Conservation (phyloP, 306 rosid genomes). For the Benincasa hispida region DNA sequence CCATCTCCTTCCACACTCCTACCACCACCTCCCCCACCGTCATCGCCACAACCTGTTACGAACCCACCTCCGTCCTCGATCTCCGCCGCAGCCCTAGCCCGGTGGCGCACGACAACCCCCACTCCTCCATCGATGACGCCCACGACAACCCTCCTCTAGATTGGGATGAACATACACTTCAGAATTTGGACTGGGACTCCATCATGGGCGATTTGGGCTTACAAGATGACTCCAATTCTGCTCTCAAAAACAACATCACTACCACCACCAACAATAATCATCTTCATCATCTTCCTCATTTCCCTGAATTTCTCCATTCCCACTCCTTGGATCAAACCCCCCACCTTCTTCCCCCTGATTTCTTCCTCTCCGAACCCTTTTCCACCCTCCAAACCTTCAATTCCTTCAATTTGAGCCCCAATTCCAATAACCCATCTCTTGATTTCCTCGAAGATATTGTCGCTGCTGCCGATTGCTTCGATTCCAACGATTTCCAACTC, state of each 20-base stretch:
- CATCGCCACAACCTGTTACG: conserved; percentile 39
- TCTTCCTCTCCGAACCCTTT: conserved; percentile 34
- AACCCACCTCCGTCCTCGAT: conserved; percentile 78
- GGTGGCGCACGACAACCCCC: conserved; percentile 19
- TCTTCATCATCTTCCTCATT: conserved; percentile 10
- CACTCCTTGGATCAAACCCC: conserved; percentile 33
- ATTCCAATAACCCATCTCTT: conserved; percentile 23
- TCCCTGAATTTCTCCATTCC: conserved; percentile 32
- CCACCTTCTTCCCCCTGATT: conserved; percentile 28
- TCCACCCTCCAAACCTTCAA: conserved; percentile 5
- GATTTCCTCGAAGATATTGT: conserved; percentile 62
- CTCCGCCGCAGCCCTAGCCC: conserved; percentile 76
- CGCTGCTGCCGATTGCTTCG: conserved; percentile 69
- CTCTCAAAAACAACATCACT: conserved; percentile 7
- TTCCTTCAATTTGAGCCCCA: too few species aligned
- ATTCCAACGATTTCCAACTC: conserved; percentile 39
- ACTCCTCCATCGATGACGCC: conserved; percentile 4
- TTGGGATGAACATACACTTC: conserved; percentile 57
- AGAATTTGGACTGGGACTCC: conserved; percentile 67
- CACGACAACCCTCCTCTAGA: conserved; percentile 14
- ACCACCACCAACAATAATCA: background rate
- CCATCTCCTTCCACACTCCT: conserved; percentile 10
- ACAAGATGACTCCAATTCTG: conserved; percentile 39
- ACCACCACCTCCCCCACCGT: conserved; percentile 13
- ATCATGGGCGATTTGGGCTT: conserved; percentile 63